A percentile compares a stretch with the other conserved stretches of the same genome.
These are phyloP conservation scores for Raffaelea albimanens DNA, from an alignment of 2,329 filamentous ascomycete species.

Conservation along the genomic window DNA sequence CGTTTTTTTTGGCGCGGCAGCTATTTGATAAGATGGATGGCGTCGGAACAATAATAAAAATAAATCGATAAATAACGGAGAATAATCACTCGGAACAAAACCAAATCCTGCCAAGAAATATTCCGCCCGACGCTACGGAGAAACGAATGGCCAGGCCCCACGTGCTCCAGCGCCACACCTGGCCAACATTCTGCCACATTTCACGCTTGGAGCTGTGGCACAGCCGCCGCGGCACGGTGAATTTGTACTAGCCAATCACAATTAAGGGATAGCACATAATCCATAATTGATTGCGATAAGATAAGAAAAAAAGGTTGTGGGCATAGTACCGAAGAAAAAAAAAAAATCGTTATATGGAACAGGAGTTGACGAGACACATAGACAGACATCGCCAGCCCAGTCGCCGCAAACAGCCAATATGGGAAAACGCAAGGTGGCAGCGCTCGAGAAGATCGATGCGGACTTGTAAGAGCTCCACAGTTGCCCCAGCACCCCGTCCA, in stretches of 20 bases:
- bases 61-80: too few relatives aligned
- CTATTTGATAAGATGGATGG: too few relatives aligned
- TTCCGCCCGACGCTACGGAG: too few relatives aligned
- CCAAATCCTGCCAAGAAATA: too few relatives aligned
- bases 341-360: neutral
- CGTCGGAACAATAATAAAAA: too few relatives aligned
- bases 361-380: neutral
- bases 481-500: neutral
- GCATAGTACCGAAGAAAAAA: neutral
- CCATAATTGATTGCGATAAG: neutral
- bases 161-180: too few relatives aligned
- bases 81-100: too few relatives aligned
- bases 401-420: slow-evolving; percentile 30
- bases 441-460: slow-evolving; percentile 90
- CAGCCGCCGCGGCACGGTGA: neutral
- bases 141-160: too few relatives aligned
- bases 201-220: neutral
- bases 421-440: slow-evolving; percentile 83
- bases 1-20: too few relatives aligned
- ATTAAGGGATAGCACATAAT: too few relatives aligned
- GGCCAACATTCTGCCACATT: neutral
- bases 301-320: neutral
- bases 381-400: too few relatives aligned
- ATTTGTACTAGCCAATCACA: too few relatives aligned
- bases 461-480: slow-evolving; percentile 44